These are phyloP conservation scores for Quercus lobata DNA, from an alignment of 331 rosid genomes.

Conservation along the genomic window DNA sequence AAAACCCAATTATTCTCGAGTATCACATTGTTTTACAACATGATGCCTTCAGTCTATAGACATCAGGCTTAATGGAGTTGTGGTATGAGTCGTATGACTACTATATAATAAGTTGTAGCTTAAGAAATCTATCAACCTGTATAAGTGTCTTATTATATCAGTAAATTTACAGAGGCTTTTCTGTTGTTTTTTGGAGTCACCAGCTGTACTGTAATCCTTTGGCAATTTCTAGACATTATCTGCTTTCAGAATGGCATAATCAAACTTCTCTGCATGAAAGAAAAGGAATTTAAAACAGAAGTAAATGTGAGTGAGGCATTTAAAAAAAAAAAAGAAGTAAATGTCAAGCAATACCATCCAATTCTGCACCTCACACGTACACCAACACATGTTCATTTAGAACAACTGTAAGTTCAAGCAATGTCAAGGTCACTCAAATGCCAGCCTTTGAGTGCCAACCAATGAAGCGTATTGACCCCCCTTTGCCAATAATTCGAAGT, in stretches of 20 bases:
- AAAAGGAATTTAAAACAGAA: background rate
- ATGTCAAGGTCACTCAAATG: conserved; percentile 58
- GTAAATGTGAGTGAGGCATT: background rate
- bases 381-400: conserved; percentile 4
- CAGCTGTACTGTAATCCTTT: conserved; percentile 1
- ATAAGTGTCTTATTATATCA: background rate
- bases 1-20: too few relatives aligned
- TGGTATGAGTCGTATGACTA: background rate
- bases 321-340: background rate
- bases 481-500: conserved; percentile 64
- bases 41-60: background rate
- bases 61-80: background rate
- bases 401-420: conserved; percentile 8
- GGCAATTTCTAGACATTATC: background rate
- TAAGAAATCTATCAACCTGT: background rate
- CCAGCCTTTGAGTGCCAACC: conserved; percentile 92
- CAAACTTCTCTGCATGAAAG: background rate
- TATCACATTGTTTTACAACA: background rate
- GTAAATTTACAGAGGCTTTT: background rate
- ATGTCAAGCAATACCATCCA: background rate
- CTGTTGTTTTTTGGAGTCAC: background rate
- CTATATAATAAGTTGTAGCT: background rate
- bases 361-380: background rate
- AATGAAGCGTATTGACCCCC: conserved; percentile 83
- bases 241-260: background rate